Base-by-base conservation (phyloP, 495 filamentous ascomycete genomes). In the Achaetomiella virescens region DNA sequence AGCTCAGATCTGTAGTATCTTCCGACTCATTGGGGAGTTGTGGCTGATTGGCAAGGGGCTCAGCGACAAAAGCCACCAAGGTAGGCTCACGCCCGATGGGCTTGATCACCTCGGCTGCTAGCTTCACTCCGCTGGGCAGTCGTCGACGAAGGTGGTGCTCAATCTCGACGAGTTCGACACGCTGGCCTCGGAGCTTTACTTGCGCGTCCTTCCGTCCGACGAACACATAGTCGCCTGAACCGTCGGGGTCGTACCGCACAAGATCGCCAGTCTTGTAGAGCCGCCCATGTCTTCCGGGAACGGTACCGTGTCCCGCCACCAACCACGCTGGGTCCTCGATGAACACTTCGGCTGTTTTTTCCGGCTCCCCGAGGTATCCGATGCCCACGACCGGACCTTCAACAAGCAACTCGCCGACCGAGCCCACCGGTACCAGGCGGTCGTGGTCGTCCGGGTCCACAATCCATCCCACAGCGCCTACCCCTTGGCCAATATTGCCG, bases 381-480 rank as follows among this genome's bases (percentile, higher is more conserved):
- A 81, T 18, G 10, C 57, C 63, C 1, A 78, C 55, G 1, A 59
- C 44, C 0, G 74, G 67, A 0, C 89, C 87, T 29, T 83, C 84
- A n/a, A 92, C 75, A 61, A 85, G 85, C n/a, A 95, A 76, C 65
- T 95, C 89, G 8, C 89, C 89, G 37, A 89, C 71, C 8, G 77
- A 81, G 14, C 89, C 89, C 11, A 85, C 76, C 6, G 88, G 68
- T 3, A 85, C 83, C 9, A 85, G 80, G 1, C 71, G 12, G 78
- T 81, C 4, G 70, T 76, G 43, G 78, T 84, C 9, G 63, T 68
- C 27, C 82, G 72, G 73, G 49, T 85, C 76, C 25, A 83, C 78
- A 54, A 87, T 69, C 84, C 84, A 88, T 2, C 63, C 63, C 6
- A 64, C 58, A 29, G 64, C 71, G 25, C 75, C 76, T 2, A 74